These are phyloP conservation scores for Dendryphion nanum DNA, from an alignment of 2,329 filamentous ascomycete genomes.

Conservation along the genomic window DNA sequence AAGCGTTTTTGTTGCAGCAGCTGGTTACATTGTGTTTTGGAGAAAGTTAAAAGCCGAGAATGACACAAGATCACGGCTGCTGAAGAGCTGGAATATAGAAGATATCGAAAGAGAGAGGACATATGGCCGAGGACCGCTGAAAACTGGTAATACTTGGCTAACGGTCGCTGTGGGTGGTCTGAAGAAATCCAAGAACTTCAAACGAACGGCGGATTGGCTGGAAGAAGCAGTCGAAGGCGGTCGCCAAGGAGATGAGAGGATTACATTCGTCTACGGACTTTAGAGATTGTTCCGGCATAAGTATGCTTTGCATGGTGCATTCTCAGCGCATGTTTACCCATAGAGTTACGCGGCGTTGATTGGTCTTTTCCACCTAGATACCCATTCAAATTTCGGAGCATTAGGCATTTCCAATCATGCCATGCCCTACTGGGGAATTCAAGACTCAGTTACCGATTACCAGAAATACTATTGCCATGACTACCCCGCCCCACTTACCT, in stretches of 20 bases:
- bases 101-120: slow-evolving; percentile 36
- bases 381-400: too few species aligned
- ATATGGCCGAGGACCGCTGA: slow-evolving; percentile 29
- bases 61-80: slow-evolving; percentile 23
- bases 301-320: too few species aligned
- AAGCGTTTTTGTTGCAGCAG: slow-evolving; percentile 39
- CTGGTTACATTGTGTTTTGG: slow-evolving; percentile 43
- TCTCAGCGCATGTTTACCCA: too few species aligned
- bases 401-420: too few species aligned
- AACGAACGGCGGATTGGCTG: slow-evolving; percentile 24
- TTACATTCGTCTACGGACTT: slow-evolving; percentile 48
- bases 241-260: slow-evolving; percentile 45
- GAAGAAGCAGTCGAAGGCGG: slow-evolving; percentile 35
- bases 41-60: slow-evolving; percentile 41
- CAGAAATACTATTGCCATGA: too few species aligned
- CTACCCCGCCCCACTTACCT: too few species aligned
- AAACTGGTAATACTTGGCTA: slow-evolving; percentile 25
- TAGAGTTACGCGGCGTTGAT: too few species aligned
- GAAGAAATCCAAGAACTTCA: slow-evolving; percentile 12
- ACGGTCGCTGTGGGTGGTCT: slow-evolving; percentile 6
- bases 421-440: too few species aligned
- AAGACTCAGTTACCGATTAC: too few species aligned
- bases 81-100: slow-evolving; percentile 38
- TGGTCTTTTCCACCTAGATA: too few species aligned
- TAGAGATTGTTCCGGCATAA: too few species aligned